Evolutionary conservation across 495 filamentous ascomycete species (phyloP).

Genomic region (Neurospora intermedia): DNA sequence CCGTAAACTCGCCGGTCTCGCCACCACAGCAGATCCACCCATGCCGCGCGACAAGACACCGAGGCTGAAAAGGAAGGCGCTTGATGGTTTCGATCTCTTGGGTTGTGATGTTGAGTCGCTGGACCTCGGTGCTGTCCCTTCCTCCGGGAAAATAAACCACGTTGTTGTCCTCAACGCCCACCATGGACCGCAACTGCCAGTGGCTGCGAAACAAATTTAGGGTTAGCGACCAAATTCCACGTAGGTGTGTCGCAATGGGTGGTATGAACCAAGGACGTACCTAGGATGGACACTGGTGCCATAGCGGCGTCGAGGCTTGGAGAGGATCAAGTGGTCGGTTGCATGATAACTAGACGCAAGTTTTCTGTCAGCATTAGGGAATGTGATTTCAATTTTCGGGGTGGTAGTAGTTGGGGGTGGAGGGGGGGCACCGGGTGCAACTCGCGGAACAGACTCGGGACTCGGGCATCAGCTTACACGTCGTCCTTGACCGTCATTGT

Average conservation of each 20-base stretch:
- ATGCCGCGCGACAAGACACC: slow-evolving; percentile 72
- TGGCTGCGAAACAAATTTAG: slow-evolving; percentile 45
- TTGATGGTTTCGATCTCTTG: slow-evolving; percentile 66
- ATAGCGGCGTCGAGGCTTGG: slow-evolving; percentile 62
- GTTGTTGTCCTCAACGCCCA: slow-evolving; percentile 67
- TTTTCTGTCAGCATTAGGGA: not conserved
- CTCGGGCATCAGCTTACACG: slow-evolving; percentile 27
- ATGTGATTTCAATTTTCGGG: too few relatives aligned
- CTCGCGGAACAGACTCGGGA: not conserved
- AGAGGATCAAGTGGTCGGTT: slow-evolving; percentile 47
- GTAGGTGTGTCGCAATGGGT: slow-evolving; percentile 9
- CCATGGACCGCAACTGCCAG: slow-evolving; percentile 82
- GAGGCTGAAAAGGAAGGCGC: slow-evolving; percentile 66
- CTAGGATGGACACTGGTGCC: slow-evolving; percentile 62
- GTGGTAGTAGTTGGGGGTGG: not conserved
- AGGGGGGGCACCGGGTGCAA: not conserved
- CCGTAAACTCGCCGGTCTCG: slow-evolving; percentile 72
- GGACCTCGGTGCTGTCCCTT: slow-evolving; percentile 47
- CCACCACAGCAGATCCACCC: slow-evolving; percentile 90
- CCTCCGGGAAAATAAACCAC: slow-evolving; percentile 74
- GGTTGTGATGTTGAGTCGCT: slow-evolving; percentile 58
- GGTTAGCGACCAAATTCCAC: slow-evolving; percentile 2
- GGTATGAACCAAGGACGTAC: slow-evolving; percentile 36
- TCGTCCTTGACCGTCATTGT: slow-evolving; percentile 44
- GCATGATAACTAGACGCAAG: slow-evolving; percentile 24